These are phyloP conservation scores for Apocynum venetum DNA, from an alignment of 257 asterid species.

Conservation along the genomic window DNA sequence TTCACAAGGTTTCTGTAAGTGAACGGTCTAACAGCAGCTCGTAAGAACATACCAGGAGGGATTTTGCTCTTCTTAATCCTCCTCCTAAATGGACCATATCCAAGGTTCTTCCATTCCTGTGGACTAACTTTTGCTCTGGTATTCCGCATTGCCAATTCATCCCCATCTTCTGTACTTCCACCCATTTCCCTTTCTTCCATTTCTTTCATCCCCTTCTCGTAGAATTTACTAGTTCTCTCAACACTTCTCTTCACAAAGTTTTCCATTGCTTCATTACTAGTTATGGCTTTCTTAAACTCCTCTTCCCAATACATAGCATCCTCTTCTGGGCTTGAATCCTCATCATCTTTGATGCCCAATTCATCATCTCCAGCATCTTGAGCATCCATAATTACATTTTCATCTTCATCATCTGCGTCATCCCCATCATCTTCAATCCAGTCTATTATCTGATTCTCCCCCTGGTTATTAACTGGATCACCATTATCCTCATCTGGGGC, in stretches of 20 bases:
- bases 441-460: conserved; percentile 54
- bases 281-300: conserved; percentile 75
- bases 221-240: conserved; percentile 35
- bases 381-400: conserved; percentile 39
- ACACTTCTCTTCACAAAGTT: conserved; percentile 57
- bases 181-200: conserved; percentile 26
- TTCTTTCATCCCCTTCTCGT: conserved; percentile 32
- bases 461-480: conserved; percentile 21
- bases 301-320: conserved; percentile 67
- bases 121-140: conserved; percentile 60
- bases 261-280: conserved; percentile 79
- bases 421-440: conserved; percentile 83
- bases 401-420: conserved; percentile 31
- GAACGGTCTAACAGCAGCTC: conserved; percentile 88
- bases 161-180: conserved; percentile 36
- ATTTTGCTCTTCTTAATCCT: conserved; percentile 57
- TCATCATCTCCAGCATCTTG: conserved; percentile 47
- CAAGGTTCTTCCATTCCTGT: conserved; percentile 66
- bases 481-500: conserved; percentile 73
- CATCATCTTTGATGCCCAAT: conserved; percentile 54
- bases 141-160: conserved; percentile 63
- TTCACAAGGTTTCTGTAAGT: conserved; percentile 79
- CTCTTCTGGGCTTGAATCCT: conserved; percentile 46
- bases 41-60: conserved; percentile 74
- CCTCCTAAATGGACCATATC: conserved; percentile 69